Evolutionary conservation across 1,284 basidiomycete species (phyloP).

Genomic region (Schizophyllum commune): DNA sequence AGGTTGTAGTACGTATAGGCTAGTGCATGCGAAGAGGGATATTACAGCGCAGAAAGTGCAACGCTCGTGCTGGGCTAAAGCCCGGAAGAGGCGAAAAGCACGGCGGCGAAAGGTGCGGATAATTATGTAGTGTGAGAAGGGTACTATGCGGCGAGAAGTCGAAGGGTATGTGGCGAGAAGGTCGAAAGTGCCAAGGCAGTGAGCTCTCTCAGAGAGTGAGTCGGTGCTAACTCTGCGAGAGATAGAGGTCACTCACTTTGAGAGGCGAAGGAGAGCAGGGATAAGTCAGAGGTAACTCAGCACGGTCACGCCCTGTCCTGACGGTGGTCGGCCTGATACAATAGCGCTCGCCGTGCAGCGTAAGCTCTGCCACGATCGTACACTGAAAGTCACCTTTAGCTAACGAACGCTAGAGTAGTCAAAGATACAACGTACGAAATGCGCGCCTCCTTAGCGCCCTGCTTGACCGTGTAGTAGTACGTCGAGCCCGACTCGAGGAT

Average conservation of each 20-base stretch:
- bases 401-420: too few relatives aligned
- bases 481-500: conserved; percentile 46
- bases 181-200: too few relatives aligned
- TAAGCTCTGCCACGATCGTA: conserved; percentile 35
- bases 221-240: too few relatives aligned
- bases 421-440: conserved; percentile 23
- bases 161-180: too few relatives aligned
- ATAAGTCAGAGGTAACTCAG: not conserved
- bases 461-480: conserved; percentile 48
- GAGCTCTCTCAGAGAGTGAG: too few relatives aligned
- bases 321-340: conserved; percentile 21
- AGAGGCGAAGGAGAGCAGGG: not conserved
- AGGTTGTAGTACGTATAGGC: too few relatives aligned
- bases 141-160: too few relatives aligned
- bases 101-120: too few relatives aligned
- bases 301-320: conserved; percentile 19
- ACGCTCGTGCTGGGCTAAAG: conserved; percentile 20
- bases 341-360: conserved; percentile 28
- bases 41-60: too few relatives aligned
- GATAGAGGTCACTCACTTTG: too few relatives aligned
- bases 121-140: too few relatives aligned
- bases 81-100: conserved; percentile 27
- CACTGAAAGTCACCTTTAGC: conserved; percentile 17
- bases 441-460: conserved; percentile 28
- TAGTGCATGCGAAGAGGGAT: too few relatives aligned